phyloP scores from a whole-genome alignment of 306 rosid species.

The Quercus glauca region DNA sequence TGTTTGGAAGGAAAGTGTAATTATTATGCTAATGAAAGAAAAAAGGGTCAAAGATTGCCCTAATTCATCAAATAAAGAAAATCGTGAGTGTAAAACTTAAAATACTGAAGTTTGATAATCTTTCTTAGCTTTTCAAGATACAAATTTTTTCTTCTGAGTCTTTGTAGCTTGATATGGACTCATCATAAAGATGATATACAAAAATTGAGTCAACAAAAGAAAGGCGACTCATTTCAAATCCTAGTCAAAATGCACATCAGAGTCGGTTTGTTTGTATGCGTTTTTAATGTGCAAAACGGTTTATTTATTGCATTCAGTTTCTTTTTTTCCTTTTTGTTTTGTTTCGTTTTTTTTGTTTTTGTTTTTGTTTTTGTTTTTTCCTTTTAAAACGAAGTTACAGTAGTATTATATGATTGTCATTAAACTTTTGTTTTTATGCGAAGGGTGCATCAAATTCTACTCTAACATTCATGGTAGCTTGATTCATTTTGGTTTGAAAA shows the following conservation, averaged over 20 bases:
- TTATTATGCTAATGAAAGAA: background rate
- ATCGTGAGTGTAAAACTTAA: background rate
- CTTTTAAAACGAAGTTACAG: background rate
- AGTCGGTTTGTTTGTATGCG: background rate
- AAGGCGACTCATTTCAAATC: background rate
- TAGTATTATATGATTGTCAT: background rate
- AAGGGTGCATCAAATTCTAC: background rate
- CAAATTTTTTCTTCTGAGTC: background rate
- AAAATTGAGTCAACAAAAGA: background rate
- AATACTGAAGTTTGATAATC: background rate
- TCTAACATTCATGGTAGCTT: background rate
- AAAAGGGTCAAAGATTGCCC: background rate
- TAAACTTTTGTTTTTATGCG: background rate
- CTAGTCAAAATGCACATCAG: background rate
- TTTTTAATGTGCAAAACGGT: background rate
- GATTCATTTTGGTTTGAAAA: background rate
- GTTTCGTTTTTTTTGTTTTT: no score
- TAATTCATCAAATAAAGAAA: no score
- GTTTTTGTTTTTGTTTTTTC: no score
- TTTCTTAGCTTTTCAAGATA: background rate
- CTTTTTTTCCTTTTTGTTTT: no score
- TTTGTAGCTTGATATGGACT: background rate
- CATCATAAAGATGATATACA: background rate
- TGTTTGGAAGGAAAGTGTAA: background rate
- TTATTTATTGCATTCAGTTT: background rate